Base-by-base conservation (phyloP, 345 rosid genomes). In the Pistacia atlantica region DNA sequence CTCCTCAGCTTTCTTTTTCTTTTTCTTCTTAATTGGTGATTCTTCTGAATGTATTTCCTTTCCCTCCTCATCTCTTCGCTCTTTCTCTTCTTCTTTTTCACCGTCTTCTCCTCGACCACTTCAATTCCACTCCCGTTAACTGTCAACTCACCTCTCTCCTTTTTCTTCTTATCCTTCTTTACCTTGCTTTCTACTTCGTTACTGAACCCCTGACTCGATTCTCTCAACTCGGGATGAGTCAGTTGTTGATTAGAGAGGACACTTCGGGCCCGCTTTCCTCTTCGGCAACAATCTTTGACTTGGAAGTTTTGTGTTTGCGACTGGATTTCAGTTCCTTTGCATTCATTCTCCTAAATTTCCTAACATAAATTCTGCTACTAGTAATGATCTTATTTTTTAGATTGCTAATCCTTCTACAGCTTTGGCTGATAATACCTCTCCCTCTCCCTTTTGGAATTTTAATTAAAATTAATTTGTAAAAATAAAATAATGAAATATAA, bases 1-100 rank as follows among this genome's bases (percentile, higher is more conserved):
- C 62, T 31, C 78, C 35, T 35, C 79, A 60, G 31, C 75, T 80
- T 52, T 85, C 75, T n/a, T n/a, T n/a, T n/a, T n/a, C n/a, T 75
- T 87, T 85, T 78, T 86, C 70, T 87, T 89, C 84, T 84, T 84
- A 65, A 78, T 82, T 70, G 60, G 78, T 71, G n/a, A 75, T 59
- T 77, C 88, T 49, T 81, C 87, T 0, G 75, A 74, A 49, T 71
- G 75, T 2, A 48, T 66, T 46, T 72, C 81, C 28, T 37, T 75
- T 67, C 70, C 80, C 51, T 61, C 78, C 48, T 75, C 73, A 51
- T 56, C 72, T 80, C 82, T 68, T 59, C 78, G 65, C 52, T 78
- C 81, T 82, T 80, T 60, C 81, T 80, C 65, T 77, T 69, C 69
- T 69, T 67, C 46, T 51, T 76, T 77, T 77, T 78, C 79, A 5